A percentile compares a stretch with the other conserved stretches of the same genome.
Evolutionary conservation across 495 filamentous ascomycete species (phyloP).

Genomic region (Neurospora hispaniola): DNA sequence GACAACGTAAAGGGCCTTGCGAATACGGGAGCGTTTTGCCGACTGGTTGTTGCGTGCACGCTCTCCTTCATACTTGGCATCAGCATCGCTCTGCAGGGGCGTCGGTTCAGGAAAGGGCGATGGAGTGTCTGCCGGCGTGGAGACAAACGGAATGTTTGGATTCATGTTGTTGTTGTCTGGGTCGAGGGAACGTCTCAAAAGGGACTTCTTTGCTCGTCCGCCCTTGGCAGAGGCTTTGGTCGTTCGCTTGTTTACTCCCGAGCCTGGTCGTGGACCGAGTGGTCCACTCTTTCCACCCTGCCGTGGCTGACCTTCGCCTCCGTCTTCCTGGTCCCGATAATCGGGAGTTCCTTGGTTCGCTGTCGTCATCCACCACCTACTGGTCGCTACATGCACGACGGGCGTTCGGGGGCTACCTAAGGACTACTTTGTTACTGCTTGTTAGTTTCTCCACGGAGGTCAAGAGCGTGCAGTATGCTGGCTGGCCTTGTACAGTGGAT

Average conservation of each 20-base stretch:
- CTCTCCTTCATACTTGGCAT: neutral
- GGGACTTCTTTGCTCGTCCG: neutral
- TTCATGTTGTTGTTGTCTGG: neutral
- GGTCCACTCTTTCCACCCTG: neutral
- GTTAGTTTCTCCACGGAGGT: neutral
- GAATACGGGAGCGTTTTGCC: neutral
- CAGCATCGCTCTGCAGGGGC: neutral
- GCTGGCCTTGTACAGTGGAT: neutral
- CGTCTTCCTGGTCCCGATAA: neutral
- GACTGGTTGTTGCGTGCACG: slow-evolving; percentile 4
- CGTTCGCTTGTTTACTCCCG: neutral
- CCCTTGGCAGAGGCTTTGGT: neutral
- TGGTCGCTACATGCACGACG: neutral
- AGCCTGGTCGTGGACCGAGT: neutral
- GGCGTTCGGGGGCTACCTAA: neutral
- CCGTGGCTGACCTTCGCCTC: neutral
- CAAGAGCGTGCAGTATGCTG: neutral
- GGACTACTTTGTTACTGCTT: neutral
- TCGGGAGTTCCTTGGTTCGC: neutral
- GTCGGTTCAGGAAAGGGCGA: neutral
- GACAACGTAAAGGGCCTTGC: slow-evolving; percentile 2
- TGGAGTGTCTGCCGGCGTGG: neutral
- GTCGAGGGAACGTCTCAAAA: neutral
- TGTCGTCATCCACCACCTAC: neutral
- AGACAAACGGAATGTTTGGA: neutral